Evolutionary conservation across 2,329 filamentous ascomycete genomes (phyloP).

Genomic region (Aureobasidium pullulans): DNA sequence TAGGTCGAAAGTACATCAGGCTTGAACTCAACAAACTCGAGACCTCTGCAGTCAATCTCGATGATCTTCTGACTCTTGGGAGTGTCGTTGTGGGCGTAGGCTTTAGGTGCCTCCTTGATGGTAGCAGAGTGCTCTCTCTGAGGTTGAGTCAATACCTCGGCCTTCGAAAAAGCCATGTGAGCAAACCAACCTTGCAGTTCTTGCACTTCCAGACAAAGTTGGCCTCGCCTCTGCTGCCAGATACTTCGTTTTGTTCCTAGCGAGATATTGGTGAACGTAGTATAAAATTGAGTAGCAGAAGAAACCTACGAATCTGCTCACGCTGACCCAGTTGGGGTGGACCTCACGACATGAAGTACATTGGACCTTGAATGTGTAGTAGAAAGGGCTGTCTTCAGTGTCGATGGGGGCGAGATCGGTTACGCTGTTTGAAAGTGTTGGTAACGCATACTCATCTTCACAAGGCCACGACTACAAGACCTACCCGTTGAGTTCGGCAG

Average conservation of each 20-base stretch:
- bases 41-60: constrained; percentile 85
- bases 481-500: constrained; percentile 63
- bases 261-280: neutral
- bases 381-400: constrained; percentile 74
- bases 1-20: constrained; percentile 59
- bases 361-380: constrained; percentile 96
- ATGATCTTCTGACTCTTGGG: constrained; percentile 70
- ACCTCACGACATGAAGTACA: constrained; percentile 95
- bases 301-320: constrained; percentile 75
- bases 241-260: constrained; percentile 83
- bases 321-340: constrained; percentile 76
- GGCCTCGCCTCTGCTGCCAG: constrained; percentile 86
- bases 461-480: constrained; percentile 17
- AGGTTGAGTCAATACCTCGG: neutral
- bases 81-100: constrained; percentile 60
- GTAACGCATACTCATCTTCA: neutral
- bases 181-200: constrained; percentile 72
- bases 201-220: constrained; percentile 99
- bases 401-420: constrained; percentile 83
- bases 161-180: neutral
- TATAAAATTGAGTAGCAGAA: neutral
- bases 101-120: constrained; percentile 64
- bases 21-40: constrained; percentile 88
- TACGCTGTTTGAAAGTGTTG: constrained; percentile 52
- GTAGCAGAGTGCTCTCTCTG: constrained; percentile 80